Conservation (phyloP, 2,329 filamentous ascomycete genomes). For the Simplicillium aogashimaense region DNA sequence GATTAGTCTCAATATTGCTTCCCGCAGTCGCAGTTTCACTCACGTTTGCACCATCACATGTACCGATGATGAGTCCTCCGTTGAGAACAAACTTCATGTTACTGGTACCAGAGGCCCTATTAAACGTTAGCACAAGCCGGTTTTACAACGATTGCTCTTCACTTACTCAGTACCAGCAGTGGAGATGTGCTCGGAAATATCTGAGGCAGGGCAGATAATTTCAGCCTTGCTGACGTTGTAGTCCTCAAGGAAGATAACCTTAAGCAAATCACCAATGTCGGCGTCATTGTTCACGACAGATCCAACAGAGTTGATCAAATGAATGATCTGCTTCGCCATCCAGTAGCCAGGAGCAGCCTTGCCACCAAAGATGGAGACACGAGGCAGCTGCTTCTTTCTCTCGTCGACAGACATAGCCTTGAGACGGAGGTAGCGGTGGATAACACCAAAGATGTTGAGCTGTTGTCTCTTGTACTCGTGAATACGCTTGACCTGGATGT, state of each 20-base stretch:
- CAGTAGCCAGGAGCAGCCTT: constrained; percentile 98
- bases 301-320: constrained; percentile 88
- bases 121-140: constrained; percentile 7
- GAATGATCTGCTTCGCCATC: constrained; percentile 99
- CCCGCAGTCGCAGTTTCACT: constrained; percentile 23
- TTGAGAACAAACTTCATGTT: constrained; percentile 99
- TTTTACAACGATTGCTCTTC: constrained; percentile 2
- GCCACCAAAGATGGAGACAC: constrained; percentile 93
- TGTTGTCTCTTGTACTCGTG: constrained; percentile 99
- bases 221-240: constrained; percentile 99
- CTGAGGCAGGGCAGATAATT: constrained; percentile 87
- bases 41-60: constrained; percentile 94
- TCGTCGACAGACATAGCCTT: constrained; percentile 79
- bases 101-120: constrained; percentile 68
- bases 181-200: constrained; percentile 97
- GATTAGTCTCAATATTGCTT: background rate
- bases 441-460: constrained; percentile 97
- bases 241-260: constrained; percentile 95
- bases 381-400: constrained; percentile 74
- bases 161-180: constrained; percentile 84
- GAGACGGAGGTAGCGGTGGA: constrained; percentile 83
- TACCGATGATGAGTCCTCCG: constrained; percentile 93
- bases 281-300: constrained; percentile 83
- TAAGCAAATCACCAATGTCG: constrained; percentile 87
- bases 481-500: constrained; percentile 97